Conservation (phyloP, 2,329 filamentous ascomycete genomes). For the Phaeophleospora eucalypticola region DNA sequence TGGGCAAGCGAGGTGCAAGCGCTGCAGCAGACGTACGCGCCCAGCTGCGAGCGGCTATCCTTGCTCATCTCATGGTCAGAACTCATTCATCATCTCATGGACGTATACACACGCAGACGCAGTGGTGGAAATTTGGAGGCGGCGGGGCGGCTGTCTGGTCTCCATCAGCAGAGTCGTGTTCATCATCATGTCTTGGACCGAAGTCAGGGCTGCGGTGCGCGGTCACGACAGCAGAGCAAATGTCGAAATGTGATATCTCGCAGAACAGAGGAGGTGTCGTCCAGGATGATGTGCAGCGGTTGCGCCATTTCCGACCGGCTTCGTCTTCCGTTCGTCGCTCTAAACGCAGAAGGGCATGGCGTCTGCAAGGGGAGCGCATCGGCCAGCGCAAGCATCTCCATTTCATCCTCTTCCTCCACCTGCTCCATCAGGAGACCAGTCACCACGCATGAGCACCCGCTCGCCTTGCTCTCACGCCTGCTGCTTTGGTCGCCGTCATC, state of each 20-base stretch:
- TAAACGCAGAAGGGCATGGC: neutral
- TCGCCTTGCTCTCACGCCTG: too few relatives aligned
- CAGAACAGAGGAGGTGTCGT: constrained; percentile 8
- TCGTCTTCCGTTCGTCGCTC: constrained; percentile 4
- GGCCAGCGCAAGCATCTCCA: constrained; percentile 8
- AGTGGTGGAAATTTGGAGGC: too few relatives aligned
- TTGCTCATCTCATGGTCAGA: neutral
- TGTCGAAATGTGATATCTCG: constrained; percentile 9
- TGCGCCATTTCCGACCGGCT: constrained; percentile 7
- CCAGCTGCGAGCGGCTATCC: neutral
- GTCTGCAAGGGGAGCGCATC: constrained; percentile 1
- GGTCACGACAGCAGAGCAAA: too few relatives aligned
- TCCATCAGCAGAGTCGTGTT: too few relatives aligned
- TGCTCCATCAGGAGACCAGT: constrained; percentile 8
- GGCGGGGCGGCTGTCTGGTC: too few relatives aligned
- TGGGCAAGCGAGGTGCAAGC: constrained; percentile 4
- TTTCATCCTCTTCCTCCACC: too few relatives aligned
- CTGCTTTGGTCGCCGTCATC: too few relatives aligned
- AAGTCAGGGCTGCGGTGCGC: too few relatives aligned
- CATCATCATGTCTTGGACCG: too few relatives aligned
- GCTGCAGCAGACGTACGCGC: constrained; percentile 3
- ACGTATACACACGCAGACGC: too few relatives aligned
- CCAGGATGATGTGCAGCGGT: constrained; percentile 1
- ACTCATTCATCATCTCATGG: too few relatives aligned
- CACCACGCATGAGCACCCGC: constrained; percentile 9